Evolutionary conservation across 2,329 filamentous ascomycete species (phyloP).

Genomic region (Rutstroemia sydowiana): DNA sequence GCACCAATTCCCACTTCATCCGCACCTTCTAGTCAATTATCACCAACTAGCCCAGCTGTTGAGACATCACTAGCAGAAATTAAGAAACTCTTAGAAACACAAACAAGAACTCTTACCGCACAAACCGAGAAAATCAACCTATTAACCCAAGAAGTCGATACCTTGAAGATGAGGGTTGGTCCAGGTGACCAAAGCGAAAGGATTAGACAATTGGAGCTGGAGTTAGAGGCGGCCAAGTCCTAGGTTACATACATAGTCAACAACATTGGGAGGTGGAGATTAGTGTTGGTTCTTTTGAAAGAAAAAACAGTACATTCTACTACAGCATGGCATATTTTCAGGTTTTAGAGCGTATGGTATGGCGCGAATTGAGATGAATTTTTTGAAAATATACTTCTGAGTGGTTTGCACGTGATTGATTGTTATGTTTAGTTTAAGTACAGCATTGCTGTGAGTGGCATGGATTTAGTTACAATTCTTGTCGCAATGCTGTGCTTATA

Average conservation of each 20-base stretch:
- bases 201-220: conserved; percentile 59
- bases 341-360: neutral
- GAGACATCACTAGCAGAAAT: conserved; percentile 67
- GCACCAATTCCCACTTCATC: conserved; percentile 30
- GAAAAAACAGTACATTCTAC: neutral
- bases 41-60: conserved; percentile 38
- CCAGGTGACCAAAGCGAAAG: conserved; percentile 51
- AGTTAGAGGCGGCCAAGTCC: conserved; percentile 57
- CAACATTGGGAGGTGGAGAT: too few species aligned
- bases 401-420: neutral
- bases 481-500: too few species aligned
- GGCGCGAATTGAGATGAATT: neutral
- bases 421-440: neutral
- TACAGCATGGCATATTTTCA: neutral
- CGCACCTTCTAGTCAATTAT: conserved; percentile 25
- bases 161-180: conserved; percentile 71
- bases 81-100: conserved; percentile 67
- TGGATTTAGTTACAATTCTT: too few species aligned
- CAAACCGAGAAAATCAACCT: conserved; percentile 69
- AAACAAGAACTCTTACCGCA: conserved; percentile 69
- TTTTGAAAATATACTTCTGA: neutral
- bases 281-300: neutral
- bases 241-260: neutral
- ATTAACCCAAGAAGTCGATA: conserved; percentile 67
- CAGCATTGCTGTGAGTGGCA: too few species aligned